phyloP scores from a whole-genome alignment of 768 basidiomycete genomes.

The Agaricus blazei region DNA sequence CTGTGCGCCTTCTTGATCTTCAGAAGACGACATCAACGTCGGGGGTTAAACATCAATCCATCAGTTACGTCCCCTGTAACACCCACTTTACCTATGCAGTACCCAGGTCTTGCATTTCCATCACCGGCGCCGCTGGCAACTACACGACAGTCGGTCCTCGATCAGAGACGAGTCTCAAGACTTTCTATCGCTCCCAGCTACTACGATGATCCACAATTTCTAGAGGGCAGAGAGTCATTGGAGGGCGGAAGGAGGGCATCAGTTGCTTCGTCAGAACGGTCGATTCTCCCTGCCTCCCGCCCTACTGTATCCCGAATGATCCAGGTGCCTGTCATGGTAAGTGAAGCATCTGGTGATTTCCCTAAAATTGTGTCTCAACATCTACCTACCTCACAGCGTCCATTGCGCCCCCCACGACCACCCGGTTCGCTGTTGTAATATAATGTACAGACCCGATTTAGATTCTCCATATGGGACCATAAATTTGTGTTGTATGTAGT shows the following conservation, averaged over 20 bases:
- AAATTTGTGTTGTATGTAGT: too few relatives aligned
- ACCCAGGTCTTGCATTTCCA: constrained; percentile 21
- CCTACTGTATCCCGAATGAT: constrained; percentile 8
- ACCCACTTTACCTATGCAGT: constrained; percentile 30
- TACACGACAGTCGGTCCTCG: neutral
- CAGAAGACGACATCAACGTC: constrained; percentile 20
- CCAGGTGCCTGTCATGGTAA: constrained; percentile 2
- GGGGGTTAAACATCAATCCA: constrained; percentile 16
- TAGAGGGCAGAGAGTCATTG: constrained; percentile 17
- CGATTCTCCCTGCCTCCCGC: constrained; percentile 21
- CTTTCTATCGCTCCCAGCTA: constrained; percentile 35
- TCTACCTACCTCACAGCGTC: neutral
- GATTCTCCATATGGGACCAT: neutral
- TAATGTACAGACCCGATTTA: neutral
- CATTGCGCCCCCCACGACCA: neutral
- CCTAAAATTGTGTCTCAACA: too few relatives aligned
- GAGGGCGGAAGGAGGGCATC: constrained; percentile 18
- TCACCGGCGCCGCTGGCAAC: constrained; percentile 14
- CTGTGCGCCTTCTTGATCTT: constrained; percentile 19
- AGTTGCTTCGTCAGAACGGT: constrained; percentile 19
- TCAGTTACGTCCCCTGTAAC: constrained; percentile 23
- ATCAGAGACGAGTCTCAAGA: constrained; percentile 15
- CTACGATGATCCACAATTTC: constrained; percentile 23
- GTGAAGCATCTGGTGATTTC: neutral
- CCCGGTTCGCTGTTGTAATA: neutral